phyloP scores from a whole-genome alignment of 495 filamentous ascomycete genomes.

The Beverwykella pulmonaria region DNA sequence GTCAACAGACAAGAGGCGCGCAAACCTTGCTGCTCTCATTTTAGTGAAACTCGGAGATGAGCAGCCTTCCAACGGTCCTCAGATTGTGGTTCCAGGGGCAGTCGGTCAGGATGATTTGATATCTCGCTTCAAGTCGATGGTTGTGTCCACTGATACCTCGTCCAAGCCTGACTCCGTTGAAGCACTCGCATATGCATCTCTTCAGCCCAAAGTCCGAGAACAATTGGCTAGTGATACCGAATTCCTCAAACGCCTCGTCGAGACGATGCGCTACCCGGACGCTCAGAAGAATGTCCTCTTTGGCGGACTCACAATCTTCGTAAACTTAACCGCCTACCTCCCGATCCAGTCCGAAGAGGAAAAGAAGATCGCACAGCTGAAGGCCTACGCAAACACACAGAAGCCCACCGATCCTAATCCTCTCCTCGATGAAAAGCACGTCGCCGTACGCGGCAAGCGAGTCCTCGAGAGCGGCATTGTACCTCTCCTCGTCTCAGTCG shows the following conservation, averaged over 20 bases:
- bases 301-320: slow-evolving; percentile 78
- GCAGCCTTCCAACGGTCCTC: slow-evolving; percentile 32
- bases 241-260: slow-evolving; percentile 69
- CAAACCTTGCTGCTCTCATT: slow-evolving; percentile 80
- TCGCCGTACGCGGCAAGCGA: slow-evolving; percentile 71
- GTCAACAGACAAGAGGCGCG: slow-evolving; percentile 57
- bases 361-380: slow-evolving; percentile 84
- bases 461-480: slow-evolving; percentile 77
- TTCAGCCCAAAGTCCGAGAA: slow-evolving; percentile 82
- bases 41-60: slow-evolving; percentile 53
- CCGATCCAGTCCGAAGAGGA: slow-evolving; percentile 86
- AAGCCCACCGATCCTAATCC: slow-evolving; percentile 65
- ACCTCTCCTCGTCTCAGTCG: slow-evolving; percentile 69
- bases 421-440: slow-evolving; percentile 71
- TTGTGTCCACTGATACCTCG: slow-evolving; percentile 62
- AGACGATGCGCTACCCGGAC: slow-evolving; percentile 60
- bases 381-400: slow-evolving; percentile 85
- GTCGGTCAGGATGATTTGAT: slow-evolving; percentile 61
- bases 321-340: slow-evolving; percentile 79
- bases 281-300: slow-evolving; percentile 74
- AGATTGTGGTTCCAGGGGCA: slow-evolving; percentile 26
- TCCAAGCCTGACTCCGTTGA: slow-evolving; percentile 73
- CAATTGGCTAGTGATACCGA: slow-evolving; percentile 64
- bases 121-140: slow-evolving; percentile 74
- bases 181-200: slow-evolving; percentile 87